These are phyloP conservation scores for Cutaneotrichosporon sp. DNA, from an alignment of 1,284 basidiomycete species.

Conservation along the genomic window DNA sequence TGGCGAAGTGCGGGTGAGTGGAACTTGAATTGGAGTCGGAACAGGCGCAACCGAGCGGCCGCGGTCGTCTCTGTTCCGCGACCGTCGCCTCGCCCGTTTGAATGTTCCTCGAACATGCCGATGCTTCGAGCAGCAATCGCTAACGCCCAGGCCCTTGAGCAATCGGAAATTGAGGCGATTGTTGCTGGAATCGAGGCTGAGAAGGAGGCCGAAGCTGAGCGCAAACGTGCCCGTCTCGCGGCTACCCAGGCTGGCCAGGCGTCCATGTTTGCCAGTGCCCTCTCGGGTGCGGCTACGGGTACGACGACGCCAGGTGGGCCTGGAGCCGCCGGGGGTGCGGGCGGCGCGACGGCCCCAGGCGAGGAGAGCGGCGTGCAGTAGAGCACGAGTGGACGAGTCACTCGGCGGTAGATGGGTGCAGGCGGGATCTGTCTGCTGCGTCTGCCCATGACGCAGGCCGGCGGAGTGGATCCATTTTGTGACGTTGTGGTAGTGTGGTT, in stretches of 20 bases:
- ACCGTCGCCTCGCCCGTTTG: too few relatives aligned
- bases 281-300: slow-evolving; percentile 23
- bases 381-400: background rate
- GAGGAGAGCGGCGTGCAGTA: slow-evolving; percentile 42
- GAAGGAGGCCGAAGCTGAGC: slow-evolving; percentile 92
- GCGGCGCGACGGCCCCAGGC: slow-evolving; percentile 33
- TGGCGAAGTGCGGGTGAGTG: slow-evolving; percentile 76
- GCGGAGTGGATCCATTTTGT: too few relatives aligned
- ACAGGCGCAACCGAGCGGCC: background rate
- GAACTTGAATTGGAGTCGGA: background rate
- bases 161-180: slow-evolving; percentile 81
- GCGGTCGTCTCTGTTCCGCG: background rate
- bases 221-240: slow-evolving; percentile 69
- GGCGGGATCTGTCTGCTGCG: too few relatives aligned
- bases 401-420: background rate
- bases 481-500: too few relatives aligned
- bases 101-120: too few relatives aligned
- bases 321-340: slow-evolving; percentile 12
- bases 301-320: slow-evolving; percentile 20
- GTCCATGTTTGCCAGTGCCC: slow-evolving; percentile 35
- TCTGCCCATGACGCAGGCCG: too few relatives aligned
- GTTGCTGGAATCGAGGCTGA: slow-evolving; percentile 87
- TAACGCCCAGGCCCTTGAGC: slow-evolving; percentile 65
- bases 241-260: slow-evolving; percentile 55
- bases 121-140: background rate